Conservation (phyloP, 1,139 yeast genomes). For the Yamadazyma blattariae region DNA sequence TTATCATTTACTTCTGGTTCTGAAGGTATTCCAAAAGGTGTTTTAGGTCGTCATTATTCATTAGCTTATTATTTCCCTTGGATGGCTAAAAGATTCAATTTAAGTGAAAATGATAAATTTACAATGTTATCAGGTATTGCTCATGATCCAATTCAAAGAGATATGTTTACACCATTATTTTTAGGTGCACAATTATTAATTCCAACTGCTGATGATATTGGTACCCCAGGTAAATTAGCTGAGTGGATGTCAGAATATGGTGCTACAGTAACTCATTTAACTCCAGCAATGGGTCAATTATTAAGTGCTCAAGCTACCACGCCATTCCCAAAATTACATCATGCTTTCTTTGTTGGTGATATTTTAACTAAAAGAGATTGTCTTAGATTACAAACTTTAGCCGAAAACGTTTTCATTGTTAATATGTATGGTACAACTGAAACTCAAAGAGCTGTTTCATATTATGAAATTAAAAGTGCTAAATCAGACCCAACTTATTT, state of each 20-base stretch:
- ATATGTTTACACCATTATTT: slow-evolving; percentile 96
- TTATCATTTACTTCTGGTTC: slow-evolving; percentile 97
- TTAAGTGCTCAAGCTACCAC: slow-evolving; percentile 95
- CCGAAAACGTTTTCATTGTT: slow-evolving; percentile 84
- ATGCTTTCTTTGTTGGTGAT: slow-evolving; percentile 98
- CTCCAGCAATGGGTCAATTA: slow-evolving; percentile 99
- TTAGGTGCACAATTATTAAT: slow-evolving; percentile 90
- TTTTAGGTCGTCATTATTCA: slow-evolving; percentile 94
- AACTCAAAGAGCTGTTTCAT: slow-evolving; percentile 96
- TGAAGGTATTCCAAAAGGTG: slow-evolving; percentile 99
- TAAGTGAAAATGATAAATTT: slow-evolving; percentile 78
- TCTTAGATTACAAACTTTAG: slow-evolving; percentile 84
- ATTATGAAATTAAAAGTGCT: slow-evolving; percentile 80
- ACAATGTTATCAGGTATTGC: slow-evolving; percentile 99
- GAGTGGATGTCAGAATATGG: slow-evolving; percentile 94
- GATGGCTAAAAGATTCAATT: slow-evolving; percentile 87
- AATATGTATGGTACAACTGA: slow-evolving; percentile 99
- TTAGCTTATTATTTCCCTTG: slow-evolving; percentile 97
- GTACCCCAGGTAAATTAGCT: slow-evolving; percentile 96
- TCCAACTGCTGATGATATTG: slow-evolving; percentile 96
- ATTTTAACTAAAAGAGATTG: slow-evolving; percentile 96
- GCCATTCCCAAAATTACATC: slow-evolving; percentile 81
- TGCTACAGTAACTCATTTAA: slow-evolving; percentile 94
- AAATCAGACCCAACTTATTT: slow-evolving; percentile 68
- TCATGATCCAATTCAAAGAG: slow-evolving; percentile 98